Base-by-base conservation (phyloP, 768 basidiomycete species). In the Tylopilus subfusipes region DNA sequence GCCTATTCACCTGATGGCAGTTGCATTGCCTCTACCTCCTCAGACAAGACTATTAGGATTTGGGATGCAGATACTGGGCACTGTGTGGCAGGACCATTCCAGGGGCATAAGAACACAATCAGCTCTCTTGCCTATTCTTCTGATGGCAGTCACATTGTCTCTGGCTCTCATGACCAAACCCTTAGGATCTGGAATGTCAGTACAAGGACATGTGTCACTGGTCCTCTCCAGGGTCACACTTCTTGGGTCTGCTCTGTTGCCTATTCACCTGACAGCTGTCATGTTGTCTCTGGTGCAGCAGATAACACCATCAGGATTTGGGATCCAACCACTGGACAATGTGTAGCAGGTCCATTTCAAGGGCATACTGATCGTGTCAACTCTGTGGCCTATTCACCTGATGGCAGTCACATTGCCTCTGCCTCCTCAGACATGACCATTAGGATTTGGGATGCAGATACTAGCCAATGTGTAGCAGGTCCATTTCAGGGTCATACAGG, bases 341-440 rank as follows among this genome's bases (percentile, higher is more conserved):
- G 55, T 50, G 24, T 61, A 2, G 44, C 33, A 50, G 46, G 31
- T 31, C 54, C 54, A 46, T 33, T 56, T 19, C 14, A 48, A 3
- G 57, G 39, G 11, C 56, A 69, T 12, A 49, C 14, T 18, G 8
- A 13, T 14, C 21, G 30, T 25, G 42, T 65, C 0, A 34, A 34
- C 11, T 60, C 62, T 52, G 36, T 69, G 49, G 67, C 58, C 19
- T 58, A 65, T 43, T 69, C 70, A 14, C 59, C 59, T 34, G 57
- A 71, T 61, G 56, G 60, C 11, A 57, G 11, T 25, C 48, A 52
- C 9, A 51, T 73, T 39, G 67, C 48, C 22, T 67, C 68, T 52
- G 71, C 54, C 5, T 65, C 63, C 4, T 3, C 27, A n/a, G 59
- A 70, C 38, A 33, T 18, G 1, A 60, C 56, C 2, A 27, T 68